Evolutionary conservation across 805 yeast species (phyloP).

Genomic region (Jamesozyma lodderae): DNA sequence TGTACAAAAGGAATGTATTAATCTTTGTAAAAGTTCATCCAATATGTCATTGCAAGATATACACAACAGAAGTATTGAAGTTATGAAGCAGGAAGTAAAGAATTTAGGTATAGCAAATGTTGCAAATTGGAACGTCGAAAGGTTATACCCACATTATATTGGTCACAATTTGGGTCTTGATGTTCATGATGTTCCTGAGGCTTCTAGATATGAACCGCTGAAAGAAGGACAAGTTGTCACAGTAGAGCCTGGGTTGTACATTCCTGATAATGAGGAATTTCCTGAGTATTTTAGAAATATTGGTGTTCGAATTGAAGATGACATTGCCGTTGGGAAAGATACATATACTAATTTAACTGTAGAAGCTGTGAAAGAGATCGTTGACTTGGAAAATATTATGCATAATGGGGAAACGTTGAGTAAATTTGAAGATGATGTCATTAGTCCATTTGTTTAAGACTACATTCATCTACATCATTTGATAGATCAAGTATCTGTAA

Average conservation of each 20-base stretch:
- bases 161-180: conserved; percentile 95
- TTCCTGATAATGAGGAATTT: conserved; percentile 61
- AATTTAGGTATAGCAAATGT: conserved; percentile 60
- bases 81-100: conserved; percentile 53
- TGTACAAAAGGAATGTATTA: conserved; percentile 73
- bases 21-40: conserved; percentile 46
- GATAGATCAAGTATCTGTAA: no score
- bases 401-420: conserved; percentile 47
- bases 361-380: conserved; percentile 79
- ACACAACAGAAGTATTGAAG: conserved; percentile 57
- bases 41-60: conserved; percentile 59
- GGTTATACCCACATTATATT: conserved; percentile 81
- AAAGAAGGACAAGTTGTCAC: conserved; percentile 76
- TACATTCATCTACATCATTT: no score
- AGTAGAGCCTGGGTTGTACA: conserved; percentile 90
- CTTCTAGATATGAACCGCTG: conserved; percentile 47
- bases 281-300: conserved; percentile 78
- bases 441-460: conserved; percentile 26
- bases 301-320: conserved; percentile 93
- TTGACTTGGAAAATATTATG: conserved; percentile 67
- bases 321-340: conserved; percentile 68
- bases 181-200: conserved; percentile 70
- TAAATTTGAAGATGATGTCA: conserved; percentile 35
- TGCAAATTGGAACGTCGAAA: conserved; percentile 43
- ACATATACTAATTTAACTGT: conserved; percentile 55